Evolutionary conservation across 2,329 filamentous ascomycete species (phyloP).

Genomic region (Balansia obtecta): DNA sequence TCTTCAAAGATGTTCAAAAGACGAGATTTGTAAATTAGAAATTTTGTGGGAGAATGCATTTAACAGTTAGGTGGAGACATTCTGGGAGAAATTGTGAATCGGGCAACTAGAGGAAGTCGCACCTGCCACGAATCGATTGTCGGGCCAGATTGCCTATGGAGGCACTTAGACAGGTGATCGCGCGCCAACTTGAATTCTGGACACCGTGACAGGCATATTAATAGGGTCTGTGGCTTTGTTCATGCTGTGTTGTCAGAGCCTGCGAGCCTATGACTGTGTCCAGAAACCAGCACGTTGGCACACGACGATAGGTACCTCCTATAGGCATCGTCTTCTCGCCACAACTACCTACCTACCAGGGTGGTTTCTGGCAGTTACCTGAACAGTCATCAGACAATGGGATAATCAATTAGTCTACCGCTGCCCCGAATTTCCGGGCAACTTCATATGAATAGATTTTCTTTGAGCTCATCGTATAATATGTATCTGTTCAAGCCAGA

Average conservation of each 20-base stretch:
- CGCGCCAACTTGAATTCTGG: neutral
- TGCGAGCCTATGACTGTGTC: neutral
- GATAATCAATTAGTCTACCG: too few relatives aligned
- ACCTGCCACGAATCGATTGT: conserved; percentile 1
- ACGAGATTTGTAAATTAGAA: too few relatives aligned
- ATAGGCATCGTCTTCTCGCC: too few relatives aligned
- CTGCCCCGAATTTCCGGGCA: too few relatives aligned
- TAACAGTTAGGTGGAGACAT: neutral
- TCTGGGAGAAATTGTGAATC: conserved; percentile 2
- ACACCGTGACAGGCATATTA: neutral
- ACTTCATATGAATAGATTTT: too few relatives aligned
- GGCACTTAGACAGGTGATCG: neutral
- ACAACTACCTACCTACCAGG: too few relatives aligned
- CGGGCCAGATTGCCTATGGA: neutral
- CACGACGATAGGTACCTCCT: too few relatives aligned
- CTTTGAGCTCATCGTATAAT: too few relatives aligned
- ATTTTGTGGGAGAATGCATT: neutral
- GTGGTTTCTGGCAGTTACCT: too few relatives aligned
- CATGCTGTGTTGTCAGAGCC: neutral
- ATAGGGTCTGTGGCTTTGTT: neutral
- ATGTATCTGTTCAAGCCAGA: too few relatives aligned
- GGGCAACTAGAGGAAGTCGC: conserved; percentile 4
- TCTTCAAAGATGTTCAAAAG: neutral
- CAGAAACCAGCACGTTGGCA: neutral
- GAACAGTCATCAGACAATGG: too few relatives aligned